Base-by-base conservation (phyloP, 768 basidiomycete species). In the Jaapia argillacea region DNA sequence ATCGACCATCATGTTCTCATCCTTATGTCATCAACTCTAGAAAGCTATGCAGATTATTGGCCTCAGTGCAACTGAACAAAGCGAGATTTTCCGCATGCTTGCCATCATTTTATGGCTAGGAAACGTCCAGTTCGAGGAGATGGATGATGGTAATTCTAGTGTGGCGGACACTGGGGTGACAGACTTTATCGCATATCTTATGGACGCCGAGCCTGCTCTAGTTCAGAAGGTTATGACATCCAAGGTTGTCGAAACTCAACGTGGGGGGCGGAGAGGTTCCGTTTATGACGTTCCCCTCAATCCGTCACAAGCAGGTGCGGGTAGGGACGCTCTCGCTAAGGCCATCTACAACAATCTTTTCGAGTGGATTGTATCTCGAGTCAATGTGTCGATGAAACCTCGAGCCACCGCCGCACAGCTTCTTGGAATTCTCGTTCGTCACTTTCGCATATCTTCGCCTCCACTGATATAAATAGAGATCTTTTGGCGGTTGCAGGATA, bases 321-420 rank as follows among this genome's bases (percentile, higher is more conserved):
- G 89, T 18, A 68, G 93, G 45, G 90, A 98, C 63, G 96, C 96
- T 1, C 68, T 99, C 28, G 70, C 94, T 3, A 94, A 98, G 60
- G 94, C 92, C 13, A 81, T 99, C 50, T 99, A 99, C 64, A 97
- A 93, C 66, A 97, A 98, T 60, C 67, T 97, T 3, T 98, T 99
- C 59, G 94, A 99, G 58, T 99, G 96, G 96, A 98, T 99, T 53
- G 96, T 99, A 35, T 86, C 88, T 13, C 79, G 90, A 47, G 77
- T 99, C 58, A 99, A 99, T 58, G 68, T 89, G 14, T 97, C 94
- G 4, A 96, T 99, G 93, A 93, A 91, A 62, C 76, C 92, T 4
- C 77, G 89, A 33, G 64, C 71, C 40, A 66, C 79, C 4, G 68
- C 77, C 41, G 71, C 82, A 6, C 87, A 91, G 43, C 70, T 98